These are phyloP conservation scores for Leccinum subrobustum DNA, from an alignment of 1,284 basidiomycete genomes.

Conservation along the genomic window DNA sequence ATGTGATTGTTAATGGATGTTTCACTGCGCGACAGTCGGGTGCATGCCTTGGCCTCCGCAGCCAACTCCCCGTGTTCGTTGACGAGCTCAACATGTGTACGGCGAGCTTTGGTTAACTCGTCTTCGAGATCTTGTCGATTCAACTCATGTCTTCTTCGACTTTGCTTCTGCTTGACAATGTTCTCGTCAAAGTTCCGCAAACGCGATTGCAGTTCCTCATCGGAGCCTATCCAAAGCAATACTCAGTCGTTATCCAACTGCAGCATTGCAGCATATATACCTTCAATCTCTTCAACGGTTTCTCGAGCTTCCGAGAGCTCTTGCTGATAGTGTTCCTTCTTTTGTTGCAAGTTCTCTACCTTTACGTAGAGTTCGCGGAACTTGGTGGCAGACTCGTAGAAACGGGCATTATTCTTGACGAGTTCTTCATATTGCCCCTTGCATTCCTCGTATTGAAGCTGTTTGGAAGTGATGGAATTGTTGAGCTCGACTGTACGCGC, in stretches of 20 bases:
- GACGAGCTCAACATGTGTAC: slow-evolving; percentile 55
- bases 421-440: slow-evolving; percentile 66
- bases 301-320: slow-evolving; percentile 66
- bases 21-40: background rate
- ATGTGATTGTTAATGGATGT: background rate
- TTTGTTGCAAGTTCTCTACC: slow-evolving; percentile 66
- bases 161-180: slow-evolving; percentile 53
- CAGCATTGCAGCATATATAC: slow-evolving; percentile 37
- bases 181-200: slow-evolving; percentile 73
- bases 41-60: slow-evolving; percentile 62
- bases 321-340: slow-evolving; percentile 53
- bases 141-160: slow-evolving; percentile 45
- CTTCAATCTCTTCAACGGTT: slow-evolving; percentile 72
- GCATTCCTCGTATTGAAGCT: slow-evolving; percentile 73
- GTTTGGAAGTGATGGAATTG: slow-evolving; percentile 65
- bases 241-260: background rate
- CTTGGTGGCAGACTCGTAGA: slow-evolving; percentile 81
- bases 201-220: slow-evolving; percentile 72
- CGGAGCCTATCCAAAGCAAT: slow-evolving; percentile 53
- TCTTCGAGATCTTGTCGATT: slow-evolving; percentile 65
- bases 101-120: slow-evolving; percentile 51
- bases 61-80: slow-evolving; percentile 60
- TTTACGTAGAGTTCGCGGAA: slow-evolving; percentile 84
- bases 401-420: slow-evolving; percentile 75
- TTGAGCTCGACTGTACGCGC: slow-evolving; percentile 66